Base-by-base conservation (phyloP, 768 basidiomycete genomes). In the Hemileccinum rubropunctum region DNA sequence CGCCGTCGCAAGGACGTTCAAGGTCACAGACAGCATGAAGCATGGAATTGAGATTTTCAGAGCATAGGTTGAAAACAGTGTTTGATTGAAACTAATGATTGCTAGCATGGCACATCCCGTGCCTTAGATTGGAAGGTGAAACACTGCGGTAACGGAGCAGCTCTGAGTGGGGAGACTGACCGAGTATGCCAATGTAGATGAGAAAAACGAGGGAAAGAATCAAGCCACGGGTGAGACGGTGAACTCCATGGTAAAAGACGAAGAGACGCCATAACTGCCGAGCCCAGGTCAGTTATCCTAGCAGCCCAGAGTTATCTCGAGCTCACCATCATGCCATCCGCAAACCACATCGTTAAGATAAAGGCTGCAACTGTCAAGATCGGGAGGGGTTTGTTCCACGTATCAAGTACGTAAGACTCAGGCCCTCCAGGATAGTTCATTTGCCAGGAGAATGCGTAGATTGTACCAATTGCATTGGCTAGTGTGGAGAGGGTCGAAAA, bases 391-490 rank as follows among this genome's bases (percentile, higher is more conserved):
- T 47, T 39, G 38, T 34, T 40, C 47, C 47, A 47, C 26, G 28
- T 3, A 9, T 14, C 8, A 26, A 15, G 35, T 33, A 37, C 0
- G 18, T 40, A 40, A 3, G 21, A 20, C 14, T 2, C n/a, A 17
- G 38, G 47, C 13, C 39, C 47, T 23, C 38, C 47, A 17, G 47
- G 30, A 20, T 47, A 47, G 38, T 40, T 21, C 30, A 47, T 32
- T 33, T 40, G 15, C 47, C 47, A 47, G 15, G 38, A 39, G 23
- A 15, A 47, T 3, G 47, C 47, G 8, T 47, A 40, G 11, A 47
- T 13, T 2, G 7, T n/a, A 15, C 10, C 20, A 27, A 30, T 30
- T n/a, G 47, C 38, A 7, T 40, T 47, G 8, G 38, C 20, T 12
- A 47, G 14, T 15, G 23, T 39, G 3, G 28, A 30, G 4, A 40